Base-by-base conservation (phyloP, 2,329 filamentous ascomycete genomes). In the Mycogone perniciosa region DNA sequence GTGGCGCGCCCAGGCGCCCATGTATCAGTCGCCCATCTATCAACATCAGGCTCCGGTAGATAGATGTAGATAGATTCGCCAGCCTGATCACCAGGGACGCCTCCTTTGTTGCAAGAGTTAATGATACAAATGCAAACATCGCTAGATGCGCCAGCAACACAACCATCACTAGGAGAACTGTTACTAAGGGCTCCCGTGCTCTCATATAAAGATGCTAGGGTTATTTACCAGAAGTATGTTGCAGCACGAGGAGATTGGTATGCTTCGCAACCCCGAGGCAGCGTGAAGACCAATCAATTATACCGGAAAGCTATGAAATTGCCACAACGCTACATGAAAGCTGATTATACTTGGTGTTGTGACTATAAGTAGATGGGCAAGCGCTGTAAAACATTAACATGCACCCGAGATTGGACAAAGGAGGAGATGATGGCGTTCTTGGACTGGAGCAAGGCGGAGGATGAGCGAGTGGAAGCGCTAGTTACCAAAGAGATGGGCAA, bases 401-500 rank as follows among this genome's bases (percentile, higher is more conserved):
- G 56, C 6, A 49, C 42, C 8, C 57, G 56, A n/a, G 43, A 58
- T 5, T 60, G 50, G 54, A 57, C 46, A 2, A 57, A 53, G 54
- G 56, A 60, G 44, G 56, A 62, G 44, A 59, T 60, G 53, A 60
- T 58, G 51, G 54, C 56, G 31, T 61, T 59, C 50, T 35, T 59
- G 20, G 58, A 60, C 46, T 60, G 55, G 56, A 51, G 54, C 13
- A 57, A 48, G 47, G 51, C 54, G n/a, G 56, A 62, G 50, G 46
- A 60, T 33, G 51, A 59, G 11, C 54, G 56, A 8, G 46, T 60
- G 42, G 54, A 59, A 47, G 52, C 53, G 34, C 43, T 48, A 31
- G 43, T 58, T 8, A 48, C 46, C 5, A 40, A 38, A 13, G 52
- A 59, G 49, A 54, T 53, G 31, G 49, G 44, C 29, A 34, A 35